phyloP scores from a whole-genome alignment of 108 stramenopile genomes.

The Cyclostephanos tholiformis region DNA sequence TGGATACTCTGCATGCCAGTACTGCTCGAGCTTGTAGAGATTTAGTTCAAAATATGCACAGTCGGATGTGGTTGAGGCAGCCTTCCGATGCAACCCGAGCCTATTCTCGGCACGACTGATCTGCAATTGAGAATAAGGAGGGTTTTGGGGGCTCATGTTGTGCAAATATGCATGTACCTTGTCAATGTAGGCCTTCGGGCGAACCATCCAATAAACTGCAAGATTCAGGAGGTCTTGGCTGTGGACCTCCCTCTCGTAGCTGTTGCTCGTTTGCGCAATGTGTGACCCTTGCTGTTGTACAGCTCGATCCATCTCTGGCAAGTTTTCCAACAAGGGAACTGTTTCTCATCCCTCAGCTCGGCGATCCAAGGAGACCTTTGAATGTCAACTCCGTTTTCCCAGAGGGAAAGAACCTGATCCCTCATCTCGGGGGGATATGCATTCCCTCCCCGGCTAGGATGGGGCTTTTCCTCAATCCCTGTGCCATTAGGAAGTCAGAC shows the following conservation, averaged over 20 bases:
- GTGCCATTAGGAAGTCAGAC: too few relatives aligned
- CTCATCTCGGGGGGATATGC: too few relatives aligned
- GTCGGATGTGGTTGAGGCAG: conserved; percentile 2
- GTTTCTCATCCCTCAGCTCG: background rate
- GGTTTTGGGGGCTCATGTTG: background rate
- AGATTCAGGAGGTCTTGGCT: background rate
- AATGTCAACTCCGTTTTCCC: background rate
- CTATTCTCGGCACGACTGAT: conserved; percentile 3
- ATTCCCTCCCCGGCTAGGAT: too few relatives aligned
- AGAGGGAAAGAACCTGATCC: too few relatives aligned
- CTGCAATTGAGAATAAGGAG: conserved; percentile 13
- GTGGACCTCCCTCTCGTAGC: conserved; percentile 23
- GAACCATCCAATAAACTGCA: conserved; percentile 7
- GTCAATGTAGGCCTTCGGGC: conserved; percentile 6
- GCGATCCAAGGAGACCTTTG: background rate
- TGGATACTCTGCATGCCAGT: background rate
- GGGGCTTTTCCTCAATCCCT: too few relatives aligned
- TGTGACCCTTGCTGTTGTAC: background rate
- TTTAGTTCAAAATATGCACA: conserved; percentile 8
- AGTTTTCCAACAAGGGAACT: background rate
- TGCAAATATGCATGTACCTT: conserved; percentile 7
- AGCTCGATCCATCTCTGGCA: too few relatives aligned
- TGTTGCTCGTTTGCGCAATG: background rate
- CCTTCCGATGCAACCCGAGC: conserved; percentile 7
- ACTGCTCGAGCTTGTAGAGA: background rate